Evolutionary conservation across 352 stramenopile species (phyloP).

Genomic region (Pythium oligandrum): DNA sequence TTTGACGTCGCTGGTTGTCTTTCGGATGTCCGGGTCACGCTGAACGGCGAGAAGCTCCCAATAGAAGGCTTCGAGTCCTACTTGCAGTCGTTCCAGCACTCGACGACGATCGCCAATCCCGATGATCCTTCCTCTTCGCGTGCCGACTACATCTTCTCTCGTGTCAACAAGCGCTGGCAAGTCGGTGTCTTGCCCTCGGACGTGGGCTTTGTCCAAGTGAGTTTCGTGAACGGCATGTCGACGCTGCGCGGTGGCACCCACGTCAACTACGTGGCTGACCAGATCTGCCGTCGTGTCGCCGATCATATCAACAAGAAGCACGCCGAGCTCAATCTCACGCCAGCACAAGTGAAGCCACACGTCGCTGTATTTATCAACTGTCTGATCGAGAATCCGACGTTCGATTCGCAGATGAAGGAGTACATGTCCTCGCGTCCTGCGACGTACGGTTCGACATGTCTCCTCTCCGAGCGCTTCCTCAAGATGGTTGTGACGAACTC

Average conservation of each 20-base stretch:
- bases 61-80: constrained; percentile 98
- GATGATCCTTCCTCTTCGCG: constrained; percentile 5
- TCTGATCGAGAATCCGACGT: constrained; percentile 98
- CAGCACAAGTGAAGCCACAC: constrained; percentile 96
- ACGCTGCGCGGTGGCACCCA: constrained; percentile 96
- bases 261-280: constrained; percentile 87
- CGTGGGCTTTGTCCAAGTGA: constrained; percentile 95
- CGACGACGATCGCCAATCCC: constrained; percentile 28
- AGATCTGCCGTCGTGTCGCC: constrained; percentile 83
- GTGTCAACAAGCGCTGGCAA: constrained; percentile 95
- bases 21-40: constrained; percentile 88
- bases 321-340: constrained; percentile 89
- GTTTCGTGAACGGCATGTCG: constrained; percentile 99
- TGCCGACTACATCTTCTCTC: constrained; percentile 87
- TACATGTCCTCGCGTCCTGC: constrained; percentile 91
- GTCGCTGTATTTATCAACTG: constrained; percentile 98
- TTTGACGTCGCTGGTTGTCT: constrained; percentile 98
- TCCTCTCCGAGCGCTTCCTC: constrained; percentile 92
- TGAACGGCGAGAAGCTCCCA: constrained; percentile 85
- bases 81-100: constrained; percentile 83
- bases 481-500: constrained; percentile 94
- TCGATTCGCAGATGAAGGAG: constrained; percentile 99
- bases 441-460: constrained; percentile 87
- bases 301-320: constrained; percentile 97
- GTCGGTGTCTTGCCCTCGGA: constrained; percentile 90